A percentile compares a stretch with the other conserved stretches of the same genome.
phyloP scores from a whole-genome alignment of 495 filamentous ascomycete genomes.

The Venustampulla echinocandica region DNA sequence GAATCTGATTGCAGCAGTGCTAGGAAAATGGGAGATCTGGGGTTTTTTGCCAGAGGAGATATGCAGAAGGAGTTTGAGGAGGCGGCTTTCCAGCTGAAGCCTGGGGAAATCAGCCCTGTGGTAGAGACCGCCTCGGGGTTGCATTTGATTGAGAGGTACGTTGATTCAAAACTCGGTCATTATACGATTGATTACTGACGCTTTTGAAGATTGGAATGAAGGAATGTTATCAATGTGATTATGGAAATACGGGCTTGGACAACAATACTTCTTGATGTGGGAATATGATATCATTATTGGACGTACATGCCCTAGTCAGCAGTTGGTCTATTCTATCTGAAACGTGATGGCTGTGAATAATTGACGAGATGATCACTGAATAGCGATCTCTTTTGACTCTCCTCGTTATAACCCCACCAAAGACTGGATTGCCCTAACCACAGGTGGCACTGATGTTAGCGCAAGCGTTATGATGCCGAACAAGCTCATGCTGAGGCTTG shows the following conservation, averaged over 20 bases:
- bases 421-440: slow-evolving; percentile 29
- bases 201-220: slow-evolving; percentile 8
- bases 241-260: not conserved
- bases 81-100: slow-evolving; percentile 77
- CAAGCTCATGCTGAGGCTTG: slow-evolving; percentile 43
- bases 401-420: slow-evolving; percentile 28
- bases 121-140: slow-evolving; percentile 91
- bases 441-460: slow-evolving; percentile 39
- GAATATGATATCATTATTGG: slow-evolving; percentile 1
- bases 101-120: slow-evolving; percentile 73
- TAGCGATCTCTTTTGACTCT: not conserved
- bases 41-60: slow-evolving; percentile 84
- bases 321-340: not conserved
- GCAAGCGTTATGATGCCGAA: slow-evolving; percentile 46
- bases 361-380: not conserved
- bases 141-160: slow-evolving; percentile 91
- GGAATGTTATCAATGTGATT: not conserved
- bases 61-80: slow-evolving; percentile 99
- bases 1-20: slow-evolving; percentile 96
- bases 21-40: slow-evolving; percentile 87
- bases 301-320: not conserved
- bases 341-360: not conserved
- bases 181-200: not conserved
- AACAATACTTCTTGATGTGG: slow-evolving; percentile 4
- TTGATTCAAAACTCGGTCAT: slow-evolving; percentile 1